A percentile compares a stretch with the other conserved stretches of the same genome.
These are phyloP conservation scores for Rhizophagus prolifer DNA, from an alignment of 192 early-diverging fungal genomes.

Conservation along the genomic window DNA sequence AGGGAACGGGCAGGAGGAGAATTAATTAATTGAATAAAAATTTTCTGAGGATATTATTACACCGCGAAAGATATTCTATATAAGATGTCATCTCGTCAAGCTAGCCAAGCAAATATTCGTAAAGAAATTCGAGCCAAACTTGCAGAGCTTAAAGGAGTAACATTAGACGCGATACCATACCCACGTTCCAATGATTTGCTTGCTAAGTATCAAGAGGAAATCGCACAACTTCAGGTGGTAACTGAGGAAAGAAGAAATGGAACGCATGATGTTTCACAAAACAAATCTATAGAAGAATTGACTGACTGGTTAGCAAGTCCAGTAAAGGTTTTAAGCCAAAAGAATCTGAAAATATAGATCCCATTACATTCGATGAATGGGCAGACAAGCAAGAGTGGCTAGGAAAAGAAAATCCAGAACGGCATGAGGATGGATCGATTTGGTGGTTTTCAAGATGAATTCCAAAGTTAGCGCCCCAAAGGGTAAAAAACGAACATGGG, in stretches of 20 bases:
- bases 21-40: too few relatives aligned
- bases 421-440: background rate
- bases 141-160: conserved; percentile 13
- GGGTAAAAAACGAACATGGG: background rate
- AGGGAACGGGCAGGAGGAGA: too few relatives aligned
- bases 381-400: background rate
- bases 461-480: background rate
- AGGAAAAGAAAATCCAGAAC: too few relatives aligned
- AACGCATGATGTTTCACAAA: background rate
- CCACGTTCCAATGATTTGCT: background rate
- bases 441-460: background rate
- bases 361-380: background rate
- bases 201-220: conserved; percentile 3
- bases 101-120: conserved; percentile 2
- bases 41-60: too few relatives aligned
- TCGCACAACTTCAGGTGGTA: background rate
- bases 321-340: background rate
- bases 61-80: background rate
- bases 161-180: conserved; percentile 1
- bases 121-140: conserved; percentile 12
- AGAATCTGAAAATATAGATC: background rate
- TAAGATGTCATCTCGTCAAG: conserved; percentile 14
- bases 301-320: background rate
- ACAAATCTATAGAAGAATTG: background rate
- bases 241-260: background rate